Evolutionary conservation across 1,284 basidiomycete species (phyloP).

Genomic region (Apiotrichum veenhuisii): DNA sequence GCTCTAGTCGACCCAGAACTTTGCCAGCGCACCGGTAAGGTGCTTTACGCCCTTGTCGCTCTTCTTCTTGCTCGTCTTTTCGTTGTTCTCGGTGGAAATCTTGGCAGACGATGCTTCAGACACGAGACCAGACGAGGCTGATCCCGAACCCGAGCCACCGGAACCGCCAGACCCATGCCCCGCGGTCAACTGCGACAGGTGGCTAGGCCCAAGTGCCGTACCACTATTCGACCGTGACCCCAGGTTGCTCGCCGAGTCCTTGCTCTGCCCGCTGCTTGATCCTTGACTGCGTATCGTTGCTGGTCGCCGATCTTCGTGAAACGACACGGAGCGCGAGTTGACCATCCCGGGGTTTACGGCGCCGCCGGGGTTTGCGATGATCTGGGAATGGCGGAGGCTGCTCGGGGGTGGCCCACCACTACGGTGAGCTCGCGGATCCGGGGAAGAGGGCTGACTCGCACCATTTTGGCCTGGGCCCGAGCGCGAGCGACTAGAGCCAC

Average conservation of each 20-base stretch:
- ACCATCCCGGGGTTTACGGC: neutral
- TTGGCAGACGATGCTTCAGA: slow-evolving; percentile 2
- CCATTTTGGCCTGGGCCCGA: slow-evolving; percentile 2
- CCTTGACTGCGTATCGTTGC: slow-evolving; percentile 13
- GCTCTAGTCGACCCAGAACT: slow-evolving; percentile 44
- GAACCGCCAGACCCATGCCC: neutral
- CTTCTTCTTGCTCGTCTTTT: slow-evolving; percentile 24
- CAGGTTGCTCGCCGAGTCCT: slow-evolving; percentile 6
- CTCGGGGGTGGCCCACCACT: slow-evolving; percentile 11
- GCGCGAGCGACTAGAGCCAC: neutral
- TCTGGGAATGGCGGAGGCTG: slow-evolving; percentile 20
- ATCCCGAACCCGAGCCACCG: slow-evolving; percentile 14
- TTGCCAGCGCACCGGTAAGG: slow-evolving; percentile 34
- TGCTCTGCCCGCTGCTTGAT: slow-evolving; percentile 16
- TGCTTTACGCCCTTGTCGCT: slow-evolving; percentile 37
- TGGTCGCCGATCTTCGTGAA: slow-evolving; percentile 16
- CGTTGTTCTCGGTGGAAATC: slow-evolving; percentile 5
- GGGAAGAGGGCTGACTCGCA: slow-evolving; percentile 3
- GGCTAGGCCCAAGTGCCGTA: slow-evolving; percentile 13
- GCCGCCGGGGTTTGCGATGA: slow-evolving; percentile 14
- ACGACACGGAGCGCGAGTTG: slow-evolving; percentile 18
- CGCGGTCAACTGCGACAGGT: neutral
- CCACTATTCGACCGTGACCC: slow-evolving; percentile 17
- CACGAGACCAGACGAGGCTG: slow-evolving; percentile 11
- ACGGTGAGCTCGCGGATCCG: slow-evolving; percentile 3